phyloP scores from a whole-genome alignment of 495 filamentous ascomycete species.

The Daldinia concentrica region DNA sequence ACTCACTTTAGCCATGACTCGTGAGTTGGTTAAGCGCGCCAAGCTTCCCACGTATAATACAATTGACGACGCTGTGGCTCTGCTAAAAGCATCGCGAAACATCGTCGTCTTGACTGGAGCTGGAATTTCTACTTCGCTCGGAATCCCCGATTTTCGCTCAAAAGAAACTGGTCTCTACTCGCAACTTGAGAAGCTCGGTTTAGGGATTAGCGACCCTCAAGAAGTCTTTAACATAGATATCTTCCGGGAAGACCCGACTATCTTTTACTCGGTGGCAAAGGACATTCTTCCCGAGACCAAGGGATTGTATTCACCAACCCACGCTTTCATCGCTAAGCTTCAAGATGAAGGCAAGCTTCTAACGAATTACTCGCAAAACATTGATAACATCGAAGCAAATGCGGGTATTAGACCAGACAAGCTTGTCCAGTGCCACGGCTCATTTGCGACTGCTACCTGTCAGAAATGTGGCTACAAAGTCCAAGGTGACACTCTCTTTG shows the following conservation, averaged over 20 bases:
- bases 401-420: constrained; percentile 86
- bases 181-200: constrained; percentile 72
- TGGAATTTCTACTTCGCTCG: constrained; percentile 89
- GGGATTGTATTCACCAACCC: constrained; percentile 82
- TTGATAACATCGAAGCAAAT: constrained; percentile 92
- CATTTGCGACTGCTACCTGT: constrained; percentile 91
- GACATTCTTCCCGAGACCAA: constrained; percentile 83
- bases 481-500: constrained; percentile 78
- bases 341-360: constrained; percentile 89
- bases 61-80: constrained; percentile 82
- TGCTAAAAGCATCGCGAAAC: constrained; percentile 78
- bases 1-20: constrained; percentile 77
- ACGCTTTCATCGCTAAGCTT: constrained; percentile 94
- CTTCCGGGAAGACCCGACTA: constrained; percentile 85
- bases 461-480: constrained; percentile 82
- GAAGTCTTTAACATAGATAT: constrained; percentile 92
- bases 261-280: constrained; percentile 91
- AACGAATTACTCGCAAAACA: constrained; percentile 98
- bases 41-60: constrained; percentile 86
- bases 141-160: constrained; percentile 88
- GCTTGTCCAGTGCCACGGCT: constrained; percentile 95
- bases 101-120: constrained; percentile 95
- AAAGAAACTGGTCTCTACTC: constrained; percentile 89
- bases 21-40: constrained; percentile 82
- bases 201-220: constrained; percentile 81